These are phyloP conservation scores for Metarhizium anisopliae DNA, from an alignment of 2,329 filamentous ascomycete genomes.

Conservation along the genomic window DNA sequence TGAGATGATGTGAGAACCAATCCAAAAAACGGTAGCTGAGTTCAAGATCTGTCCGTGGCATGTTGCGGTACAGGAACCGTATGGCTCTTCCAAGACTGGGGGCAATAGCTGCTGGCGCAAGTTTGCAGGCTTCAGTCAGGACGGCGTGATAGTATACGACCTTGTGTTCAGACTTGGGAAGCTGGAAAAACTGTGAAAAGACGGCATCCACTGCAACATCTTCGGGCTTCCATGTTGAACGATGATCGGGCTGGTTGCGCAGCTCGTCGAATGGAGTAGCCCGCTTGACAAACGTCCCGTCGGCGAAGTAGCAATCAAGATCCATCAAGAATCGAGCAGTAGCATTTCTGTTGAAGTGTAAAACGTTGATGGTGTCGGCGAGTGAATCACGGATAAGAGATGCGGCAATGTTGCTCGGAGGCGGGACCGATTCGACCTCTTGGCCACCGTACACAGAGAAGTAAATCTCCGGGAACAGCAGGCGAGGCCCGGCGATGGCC, in stretches of 20 bases:
- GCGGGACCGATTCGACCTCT: conserved; percentile 81
- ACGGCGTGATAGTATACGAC: conserved; percentile 94
- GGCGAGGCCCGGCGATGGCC: conserved; percentile 62
- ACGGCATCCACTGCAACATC: conserved; percentile 96
- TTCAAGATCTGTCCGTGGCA: conserved; percentile 78
- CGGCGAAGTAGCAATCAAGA: conserved; percentile 87
- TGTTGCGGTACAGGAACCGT: conserved; percentile 76
- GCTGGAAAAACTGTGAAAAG: conserved; percentile 86
- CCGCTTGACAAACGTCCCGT: conserved; percentile 84
- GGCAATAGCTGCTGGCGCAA: conserved; percentile 91
- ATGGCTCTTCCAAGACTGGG: conserved; percentile 91
- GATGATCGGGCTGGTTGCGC: conserved; percentile 53
- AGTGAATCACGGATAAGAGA: conserved; percentile 79
- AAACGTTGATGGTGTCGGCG: conserved; percentile 84
- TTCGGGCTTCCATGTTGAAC: conserved; percentile 90
- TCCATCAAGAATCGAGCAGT: conserved; percentile 87
- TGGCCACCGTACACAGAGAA: conserved; percentile 87
- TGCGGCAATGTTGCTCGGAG: conserved; percentile 64
- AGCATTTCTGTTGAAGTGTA: conserved; percentile 85
- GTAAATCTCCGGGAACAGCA: conserved; percentile 86
- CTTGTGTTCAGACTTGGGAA: conserved; percentile 84
- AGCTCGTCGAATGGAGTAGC: conserved; percentile 89
- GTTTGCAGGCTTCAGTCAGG: conserved; percentile 90
- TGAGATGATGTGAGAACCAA: conserved; percentile 96
- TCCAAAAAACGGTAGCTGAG: conserved; percentile 82